A percentile compares a stretch with the other conserved stretches of the same genome.
These are phyloP conservation scores for Rhododendron mucronatum DNA, from an alignment of 148 eudicot genomes.

Conservation along the genomic window DNA sequence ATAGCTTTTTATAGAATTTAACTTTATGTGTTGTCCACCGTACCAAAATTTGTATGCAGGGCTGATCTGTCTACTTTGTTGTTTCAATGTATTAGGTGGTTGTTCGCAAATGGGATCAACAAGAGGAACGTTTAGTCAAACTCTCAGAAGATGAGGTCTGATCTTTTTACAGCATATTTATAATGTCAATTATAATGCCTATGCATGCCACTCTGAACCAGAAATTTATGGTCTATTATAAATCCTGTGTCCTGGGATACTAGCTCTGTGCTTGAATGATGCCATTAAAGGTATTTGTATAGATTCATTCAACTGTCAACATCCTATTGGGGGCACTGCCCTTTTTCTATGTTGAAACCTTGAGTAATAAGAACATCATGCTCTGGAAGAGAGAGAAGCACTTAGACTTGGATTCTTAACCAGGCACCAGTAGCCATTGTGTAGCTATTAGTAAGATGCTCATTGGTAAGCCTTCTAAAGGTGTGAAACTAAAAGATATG, in stretches of 20 bases:
- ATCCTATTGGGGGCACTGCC: not conserved
- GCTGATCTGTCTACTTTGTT: conserved; percentile 15
- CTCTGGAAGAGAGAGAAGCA: not conserved
- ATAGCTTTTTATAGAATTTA: not conserved
- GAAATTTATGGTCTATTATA: not conserved
- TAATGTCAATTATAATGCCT: not conserved
- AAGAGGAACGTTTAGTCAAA: conserved; percentile 68
- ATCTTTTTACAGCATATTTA: not conserved
- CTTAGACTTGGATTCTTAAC: not conserved
- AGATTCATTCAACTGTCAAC: not conserved
- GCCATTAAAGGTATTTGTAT: not conserved
- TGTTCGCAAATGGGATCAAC: conserved; percentile 69
- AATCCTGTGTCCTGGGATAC: not conserved
- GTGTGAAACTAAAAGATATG: not conserved
- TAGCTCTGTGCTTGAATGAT: not conserved
- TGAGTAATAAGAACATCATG: not conserved
- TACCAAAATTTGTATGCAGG: not conserved
- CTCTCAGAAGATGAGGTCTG: conserved; percentile 77
- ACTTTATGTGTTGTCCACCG: not conserved
- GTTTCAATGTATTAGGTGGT: conserved; percentile 51
- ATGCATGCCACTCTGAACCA: not conserved
- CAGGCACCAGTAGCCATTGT: not conserved
- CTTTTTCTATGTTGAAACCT: not conserved
- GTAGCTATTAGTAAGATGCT: not conserved
- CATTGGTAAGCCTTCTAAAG: not conserved